Evolutionary conservation across 768 basidiomycete genomes (phyloP).

Genomic region (Tylopilus subfusipes): DNA sequence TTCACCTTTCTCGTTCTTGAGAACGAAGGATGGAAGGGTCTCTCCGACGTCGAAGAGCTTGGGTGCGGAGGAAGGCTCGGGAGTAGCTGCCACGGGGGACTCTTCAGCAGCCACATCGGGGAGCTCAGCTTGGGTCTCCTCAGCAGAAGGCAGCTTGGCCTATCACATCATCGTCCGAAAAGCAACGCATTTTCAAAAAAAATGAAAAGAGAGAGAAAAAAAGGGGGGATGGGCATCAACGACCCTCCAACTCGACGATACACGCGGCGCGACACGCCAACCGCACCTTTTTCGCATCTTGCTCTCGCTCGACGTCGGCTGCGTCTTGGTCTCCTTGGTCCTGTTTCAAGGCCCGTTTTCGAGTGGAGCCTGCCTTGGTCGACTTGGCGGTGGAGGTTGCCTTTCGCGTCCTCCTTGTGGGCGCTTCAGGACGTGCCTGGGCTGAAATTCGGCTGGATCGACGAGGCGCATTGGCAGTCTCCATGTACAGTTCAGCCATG

Average conservation of each 20-base stretch:
- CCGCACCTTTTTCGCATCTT: slow-evolving; percentile 27
- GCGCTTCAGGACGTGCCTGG: slow-evolving; percentile 38
- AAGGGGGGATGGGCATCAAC: not conserved
- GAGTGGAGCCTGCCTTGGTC: slow-evolving; percentile 31
- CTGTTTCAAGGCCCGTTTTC: slow-evolving; percentile 35
- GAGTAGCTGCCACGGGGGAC: not conserved
- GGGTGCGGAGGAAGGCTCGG: slow-evolving; percentile 6
- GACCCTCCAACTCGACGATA: not conserved
- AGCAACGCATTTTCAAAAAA: too few relatives aligned
- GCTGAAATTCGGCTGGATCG: slow-evolving; percentile 57
- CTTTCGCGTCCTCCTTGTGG: slow-evolving; percentile 14
- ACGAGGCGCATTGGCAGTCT: slow-evolving; percentile 37
- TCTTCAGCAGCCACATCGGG: slow-evolving; percentile 2
- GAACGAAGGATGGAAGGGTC: slow-evolving; percentile 61
- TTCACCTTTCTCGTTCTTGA: slow-evolving; percentile 84
- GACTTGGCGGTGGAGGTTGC: slow-evolving; percentile 13
- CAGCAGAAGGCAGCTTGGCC: slow-evolving; percentile 19
- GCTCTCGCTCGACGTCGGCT: slow-evolving; percentile 8
- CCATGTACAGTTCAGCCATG: slow-evolving; percentile 17
- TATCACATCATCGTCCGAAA: not conserved
- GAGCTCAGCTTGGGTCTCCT: not conserved
- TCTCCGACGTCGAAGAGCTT: slow-evolving; percentile 66
- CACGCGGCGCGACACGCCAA: not conserved
- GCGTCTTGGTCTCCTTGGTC: slow-evolving; percentile 19
- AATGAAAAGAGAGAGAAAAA: too few relatives aligned